Evolutionary conservation across 371 early-diverging fungal genomes (phyloP).

Genomic region (Mucor indicus): DNA sequence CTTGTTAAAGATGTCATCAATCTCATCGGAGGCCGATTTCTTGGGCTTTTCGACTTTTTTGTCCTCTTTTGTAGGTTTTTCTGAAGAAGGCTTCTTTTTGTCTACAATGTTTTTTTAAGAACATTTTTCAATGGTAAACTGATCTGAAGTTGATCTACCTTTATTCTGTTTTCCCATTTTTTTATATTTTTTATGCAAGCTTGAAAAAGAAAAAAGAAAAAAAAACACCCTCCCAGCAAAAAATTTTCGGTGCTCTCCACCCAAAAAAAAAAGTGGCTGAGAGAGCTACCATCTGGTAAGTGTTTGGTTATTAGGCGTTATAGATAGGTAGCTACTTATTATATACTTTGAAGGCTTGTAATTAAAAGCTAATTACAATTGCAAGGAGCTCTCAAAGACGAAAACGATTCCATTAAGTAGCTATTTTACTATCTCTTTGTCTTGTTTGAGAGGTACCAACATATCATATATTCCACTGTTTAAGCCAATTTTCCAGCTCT

Average conservation of each 20-base stretch:
- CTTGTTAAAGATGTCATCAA: constrained; percentile 13
- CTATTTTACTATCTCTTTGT: no score
- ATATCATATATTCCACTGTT: no score
- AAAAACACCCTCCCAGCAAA: background rate
- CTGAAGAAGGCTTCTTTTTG: background rate
- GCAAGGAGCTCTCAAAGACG: no score
- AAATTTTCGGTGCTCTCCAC: background rate
- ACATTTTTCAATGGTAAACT: no score
- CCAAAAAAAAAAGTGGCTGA: background rate
- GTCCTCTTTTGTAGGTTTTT: background rate
- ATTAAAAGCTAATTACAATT: no score
- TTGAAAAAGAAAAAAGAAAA: background rate
- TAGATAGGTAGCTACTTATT: no score
- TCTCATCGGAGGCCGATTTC: constrained; percentile 3
- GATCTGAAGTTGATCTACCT: background rate
- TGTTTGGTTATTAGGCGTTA: background rate
- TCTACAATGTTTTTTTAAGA: background rate
- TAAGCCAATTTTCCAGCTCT: no score
- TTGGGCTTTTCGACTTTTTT: no score
- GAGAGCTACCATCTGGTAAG: background rate
- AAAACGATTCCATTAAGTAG: no score
- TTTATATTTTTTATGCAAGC: background rate
- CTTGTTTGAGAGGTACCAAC: no score
- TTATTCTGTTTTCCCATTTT: background rate
- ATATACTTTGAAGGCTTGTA: no score